phyloP scores from a whole-genome alignment of 2,329 filamentous ascomycete species.

The Cladosporium oxysporum region DNA sequence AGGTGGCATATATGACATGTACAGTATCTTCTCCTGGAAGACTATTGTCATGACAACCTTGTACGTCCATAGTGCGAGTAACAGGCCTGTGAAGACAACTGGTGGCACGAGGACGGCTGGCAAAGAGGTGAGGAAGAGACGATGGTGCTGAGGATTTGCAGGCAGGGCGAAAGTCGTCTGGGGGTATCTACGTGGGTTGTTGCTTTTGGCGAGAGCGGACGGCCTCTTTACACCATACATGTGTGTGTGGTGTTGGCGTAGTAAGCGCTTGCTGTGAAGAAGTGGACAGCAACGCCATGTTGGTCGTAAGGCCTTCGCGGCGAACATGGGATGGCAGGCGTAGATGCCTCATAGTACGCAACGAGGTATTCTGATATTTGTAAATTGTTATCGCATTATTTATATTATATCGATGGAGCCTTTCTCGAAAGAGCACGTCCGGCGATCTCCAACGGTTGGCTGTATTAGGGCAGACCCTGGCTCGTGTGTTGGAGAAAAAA shows the following conservation, averaged over 20 bases:
- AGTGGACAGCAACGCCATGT: not conserved
- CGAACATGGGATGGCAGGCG: not conserved
- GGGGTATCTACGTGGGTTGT: not conserved
- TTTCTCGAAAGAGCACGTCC: not conserved
- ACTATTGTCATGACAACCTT: slow-evolving; percentile 73
- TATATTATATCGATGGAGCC: not conserved
- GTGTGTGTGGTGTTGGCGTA: not conserved
- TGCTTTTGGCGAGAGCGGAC: not conserved
- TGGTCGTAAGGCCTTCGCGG: not conserved
- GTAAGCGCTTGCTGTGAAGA: not conserved
- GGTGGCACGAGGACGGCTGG: slow-evolving; percentile 63
- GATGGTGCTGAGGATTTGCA: not conserved
- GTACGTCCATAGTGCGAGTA: slow-evolving; percentile 63
- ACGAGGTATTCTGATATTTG: not conserved
- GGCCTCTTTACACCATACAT: not conserved
- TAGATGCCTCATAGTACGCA: not conserved
- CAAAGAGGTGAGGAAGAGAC: slow-evolving; percentile 36
- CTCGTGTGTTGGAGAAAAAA: not conserved
- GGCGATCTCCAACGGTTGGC: not conserved
- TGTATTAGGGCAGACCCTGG: not conserved
- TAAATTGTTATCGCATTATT: not conserved
- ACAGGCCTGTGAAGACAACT: slow-evolving; percentile 64
- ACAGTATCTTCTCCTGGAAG: slow-evolving; percentile 81
- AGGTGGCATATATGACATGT: slow-evolving; percentile 74
- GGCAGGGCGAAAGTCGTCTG: not conserved